phyloP scores from a whole-genome alignment of 176 grass and related monocot species.

The Aechmea fasciata region DNA sequence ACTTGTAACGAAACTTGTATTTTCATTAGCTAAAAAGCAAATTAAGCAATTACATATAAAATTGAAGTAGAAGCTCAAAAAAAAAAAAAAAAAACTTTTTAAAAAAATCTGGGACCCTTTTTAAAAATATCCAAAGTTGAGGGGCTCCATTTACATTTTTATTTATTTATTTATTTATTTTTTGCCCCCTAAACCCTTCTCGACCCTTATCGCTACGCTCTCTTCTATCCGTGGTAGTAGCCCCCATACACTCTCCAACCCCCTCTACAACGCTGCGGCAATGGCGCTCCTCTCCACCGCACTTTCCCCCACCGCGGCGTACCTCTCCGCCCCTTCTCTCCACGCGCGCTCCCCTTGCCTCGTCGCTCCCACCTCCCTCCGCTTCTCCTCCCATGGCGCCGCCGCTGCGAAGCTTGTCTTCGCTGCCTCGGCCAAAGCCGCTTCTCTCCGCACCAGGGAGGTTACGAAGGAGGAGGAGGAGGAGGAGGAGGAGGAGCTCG shows the following conservation, averaged over 20 bases:
- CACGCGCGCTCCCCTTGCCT: neutral
- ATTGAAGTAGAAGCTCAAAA: too few species aligned
- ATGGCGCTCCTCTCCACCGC: constrained; percentile 40
- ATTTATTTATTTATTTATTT: too few species aligned
- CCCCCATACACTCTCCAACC: constrained; percentile 14
- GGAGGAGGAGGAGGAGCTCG: constrained; percentile 30
- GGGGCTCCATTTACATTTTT: too few species aligned
- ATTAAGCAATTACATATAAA: too few species aligned
- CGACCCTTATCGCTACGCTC: too few species aligned
- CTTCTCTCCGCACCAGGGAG: constrained; percentile 14
- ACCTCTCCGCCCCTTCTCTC: constrained; percentile 2
- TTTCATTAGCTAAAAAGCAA: too few species aligned
- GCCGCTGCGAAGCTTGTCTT: neutral
- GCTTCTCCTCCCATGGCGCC: constrained; percentile 8
- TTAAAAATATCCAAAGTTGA: too few species aligned
- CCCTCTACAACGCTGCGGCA: constrained; percentile 1
- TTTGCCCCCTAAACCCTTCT: too few species aligned
- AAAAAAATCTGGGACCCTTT: too few species aligned
- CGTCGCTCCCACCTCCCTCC: neutral
- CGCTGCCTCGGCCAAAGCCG: constrained; percentile 23
- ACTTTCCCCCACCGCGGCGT: constrained; percentile 17
- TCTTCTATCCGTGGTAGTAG: too few species aligned
- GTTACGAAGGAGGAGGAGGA: constrained; percentile 17
- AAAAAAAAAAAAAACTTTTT: too few species aligned
- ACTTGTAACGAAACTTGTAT: too few species aligned